phyloP scores from a whole-genome alignment of 164 flowering plant species.

The Houttuynia cordata region DNA sequence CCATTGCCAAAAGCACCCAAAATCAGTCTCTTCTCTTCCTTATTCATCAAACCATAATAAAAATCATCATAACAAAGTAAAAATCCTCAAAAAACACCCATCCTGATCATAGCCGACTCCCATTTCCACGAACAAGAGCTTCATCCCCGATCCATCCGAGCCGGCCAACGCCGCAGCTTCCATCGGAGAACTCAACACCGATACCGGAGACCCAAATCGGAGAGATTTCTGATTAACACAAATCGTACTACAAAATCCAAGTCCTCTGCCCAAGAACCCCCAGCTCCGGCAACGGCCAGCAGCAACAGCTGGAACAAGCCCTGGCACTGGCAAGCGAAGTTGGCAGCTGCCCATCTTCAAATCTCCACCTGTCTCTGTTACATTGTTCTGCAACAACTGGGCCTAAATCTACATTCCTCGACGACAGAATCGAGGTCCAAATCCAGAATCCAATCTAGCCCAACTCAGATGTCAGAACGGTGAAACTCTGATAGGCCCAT shows the following conservation, averaged over 20 bases:
- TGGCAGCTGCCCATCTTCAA: neutral
- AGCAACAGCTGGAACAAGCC: too few species aligned
- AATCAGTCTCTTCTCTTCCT: neutral
- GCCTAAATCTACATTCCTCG: neutral
- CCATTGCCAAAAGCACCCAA: neutral
- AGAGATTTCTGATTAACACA: neutral
- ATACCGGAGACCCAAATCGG: neutral
- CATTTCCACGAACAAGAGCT: conserved; percentile 91
- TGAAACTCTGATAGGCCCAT: neutral
- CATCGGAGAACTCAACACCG: neutral
- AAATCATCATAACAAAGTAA: neutral
- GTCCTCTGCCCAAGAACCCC: neutral
- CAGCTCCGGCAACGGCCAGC: neutral
- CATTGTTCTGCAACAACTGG: neutral
- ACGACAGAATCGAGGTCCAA: neutral
- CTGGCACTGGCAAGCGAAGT: neutral
- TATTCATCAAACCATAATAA: neutral
- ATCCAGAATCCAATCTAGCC: neutral
- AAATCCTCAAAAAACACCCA: conserved; percentile 32
- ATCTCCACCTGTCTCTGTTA: too few species aligned
- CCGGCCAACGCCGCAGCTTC: conserved; percentile 1
- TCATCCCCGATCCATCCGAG: conserved; percentile 14
- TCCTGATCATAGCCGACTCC: conserved; percentile 98
- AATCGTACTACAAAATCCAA: neutral
- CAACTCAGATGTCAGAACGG: neutral